Base-by-base conservation (phyloP, 2,329 filamentous ascomycete genomes). In the Chaetothyriales sp. region DNA sequence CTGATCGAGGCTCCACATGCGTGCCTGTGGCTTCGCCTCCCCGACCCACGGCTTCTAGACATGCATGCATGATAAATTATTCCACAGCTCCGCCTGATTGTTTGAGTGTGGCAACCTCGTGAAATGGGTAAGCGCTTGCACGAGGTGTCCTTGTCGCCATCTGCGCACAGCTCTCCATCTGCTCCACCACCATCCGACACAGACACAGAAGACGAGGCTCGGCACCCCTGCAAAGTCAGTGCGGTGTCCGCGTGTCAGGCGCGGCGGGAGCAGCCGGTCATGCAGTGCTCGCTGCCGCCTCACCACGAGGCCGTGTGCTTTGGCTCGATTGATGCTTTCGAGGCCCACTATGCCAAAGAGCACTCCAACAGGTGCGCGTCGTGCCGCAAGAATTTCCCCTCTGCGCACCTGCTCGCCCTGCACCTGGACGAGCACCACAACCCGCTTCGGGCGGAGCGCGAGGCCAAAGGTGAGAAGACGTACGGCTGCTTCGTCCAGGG, bases 341-440 rank as follows among this genome's bases (percentile, higher is more conserved):
- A 95, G 65, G 70, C 83, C 7, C 92, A 98, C 66, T 95, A 95
- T 70, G 76, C 74, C 58, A 82, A 86, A 63, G 73, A 77, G 19
- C 92, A 97, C 67, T 78, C 81, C 54, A 89, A 95, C 66, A 80
- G 90, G 44, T 98, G 92, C 65, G 72, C 82, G 8, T 84, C 89
- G 63, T 98, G 92, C 66, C 75, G 77, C 51, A 88, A 80, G 65
- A 97, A 95, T 65, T 88, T 97, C 56, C 92, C 92, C 1, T 89
- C 87, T 0, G 77, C 82, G 37, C 83, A 89, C 65, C 81, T 92
- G 51, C 74, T 98, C 48, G 74, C 77, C 52, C 69, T 97, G 46
- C 92, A 98, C 65, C 89, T 95, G 58, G 82, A 89, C 60, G 92
- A 97, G 67, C 86, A 83, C 59, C 92, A 97, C 67, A 89, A 98